Conservation (phyloP, 805 yeast species). For the Saccharomycopsis vini region DNA sequence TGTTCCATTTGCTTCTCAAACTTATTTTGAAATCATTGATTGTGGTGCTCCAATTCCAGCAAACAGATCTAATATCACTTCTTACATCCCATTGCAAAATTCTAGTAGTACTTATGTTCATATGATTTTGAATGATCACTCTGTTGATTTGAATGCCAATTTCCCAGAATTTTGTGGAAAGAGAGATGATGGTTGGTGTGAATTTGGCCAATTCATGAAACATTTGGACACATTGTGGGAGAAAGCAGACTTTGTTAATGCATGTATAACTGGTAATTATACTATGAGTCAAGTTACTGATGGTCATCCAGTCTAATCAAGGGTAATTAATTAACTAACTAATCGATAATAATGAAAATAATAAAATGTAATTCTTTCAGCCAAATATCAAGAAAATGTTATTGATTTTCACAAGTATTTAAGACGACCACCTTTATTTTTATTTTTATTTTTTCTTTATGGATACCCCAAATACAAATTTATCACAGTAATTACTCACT, state of each 20-base stretch:
- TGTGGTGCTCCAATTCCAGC: slow-evolving; percentile 21
- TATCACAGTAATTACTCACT: no score
- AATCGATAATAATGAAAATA: no score
- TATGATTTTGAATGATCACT: slow-evolving; percentile 19
- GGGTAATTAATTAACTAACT: no score
- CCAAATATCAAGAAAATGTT: no score
- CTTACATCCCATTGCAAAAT: background rate
- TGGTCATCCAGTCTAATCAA: slow-evolving; percentile 17
- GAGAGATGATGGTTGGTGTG: slow-evolving; percentile 22
- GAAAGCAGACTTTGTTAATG: slow-evolving; percentile 11
- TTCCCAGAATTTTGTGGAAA: slow-evolving; percentile 20
- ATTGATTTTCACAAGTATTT: no score
- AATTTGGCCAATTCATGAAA: slow-evolving; percentile 17
- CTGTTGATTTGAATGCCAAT: slow-evolving; percentile 17
- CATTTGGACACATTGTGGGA: slow-evolving; percentile 20
- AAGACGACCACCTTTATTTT: no score
- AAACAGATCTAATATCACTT: slow-evolving; percentile 10
- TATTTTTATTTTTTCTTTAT: no score
- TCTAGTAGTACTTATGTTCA: slow-evolving; percentile 17
- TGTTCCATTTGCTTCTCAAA: slow-evolving; percentile 21
- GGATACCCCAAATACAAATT: no score
- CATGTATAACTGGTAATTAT: slow-evolving; percentile 13
- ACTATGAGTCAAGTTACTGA: slow-evolving; percentile 9
- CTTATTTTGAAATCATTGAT: slow-evolving; percentile 19
- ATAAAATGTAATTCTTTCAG: no score